Conservation (phyloP, 257 asterid genomes). For the Echites panduratus region DNA sequence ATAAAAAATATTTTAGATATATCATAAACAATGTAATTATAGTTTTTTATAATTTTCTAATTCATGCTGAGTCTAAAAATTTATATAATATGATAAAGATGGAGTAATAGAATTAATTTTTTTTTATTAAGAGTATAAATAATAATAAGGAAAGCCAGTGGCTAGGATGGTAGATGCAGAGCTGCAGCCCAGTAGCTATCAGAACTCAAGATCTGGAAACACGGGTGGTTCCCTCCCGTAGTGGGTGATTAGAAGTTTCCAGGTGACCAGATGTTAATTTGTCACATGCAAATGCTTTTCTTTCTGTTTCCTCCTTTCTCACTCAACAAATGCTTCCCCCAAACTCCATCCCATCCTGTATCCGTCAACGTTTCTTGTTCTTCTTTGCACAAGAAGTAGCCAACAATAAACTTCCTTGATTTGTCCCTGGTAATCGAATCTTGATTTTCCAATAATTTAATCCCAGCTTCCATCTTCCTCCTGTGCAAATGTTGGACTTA, state of each 20-base stretch:
- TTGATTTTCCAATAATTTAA: background rate
- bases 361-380: background rate
- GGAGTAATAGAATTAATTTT: too few species aligned
- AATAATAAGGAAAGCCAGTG: background rate
- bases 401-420: background rate
- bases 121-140: too few species aligned
- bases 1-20: too few species aligned
- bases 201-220: background rate
- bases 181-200: background rate
- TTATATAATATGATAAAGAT: too few species aligned
- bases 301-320: background rate
- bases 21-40: too few species aligned
- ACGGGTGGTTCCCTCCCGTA: background rate
- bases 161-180: background rate
- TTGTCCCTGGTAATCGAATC: background rate
- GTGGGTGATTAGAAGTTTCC: background rate
- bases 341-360: background rate
- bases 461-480: background rate
- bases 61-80: too few species aligned
- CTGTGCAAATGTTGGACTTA: background rate
- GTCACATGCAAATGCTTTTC: background rate
- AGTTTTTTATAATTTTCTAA: too few species aligned
- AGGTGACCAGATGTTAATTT: background rate
- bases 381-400: background rate
- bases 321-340: background rate